A percentile compares a stretch with the other conserved stretches of the same genome.
phyloP scores from a whole-genome alignment of 805 yeast genomes.

The Blastobotrys parvus region DNA sequence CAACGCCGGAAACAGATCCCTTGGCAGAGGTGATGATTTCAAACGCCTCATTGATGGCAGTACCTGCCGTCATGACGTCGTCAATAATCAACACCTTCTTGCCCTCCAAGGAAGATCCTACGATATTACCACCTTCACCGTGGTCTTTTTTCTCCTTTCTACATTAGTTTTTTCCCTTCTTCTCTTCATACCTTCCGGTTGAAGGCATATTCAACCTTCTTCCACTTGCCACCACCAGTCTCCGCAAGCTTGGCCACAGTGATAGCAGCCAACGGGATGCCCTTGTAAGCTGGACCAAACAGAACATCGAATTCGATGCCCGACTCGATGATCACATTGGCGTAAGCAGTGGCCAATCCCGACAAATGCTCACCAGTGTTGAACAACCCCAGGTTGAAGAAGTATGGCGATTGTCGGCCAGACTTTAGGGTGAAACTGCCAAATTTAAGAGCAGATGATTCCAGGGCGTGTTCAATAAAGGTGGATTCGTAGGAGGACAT shows the following conservation, averaged over 20 bases:
- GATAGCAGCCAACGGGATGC: conserved; percentile 89
- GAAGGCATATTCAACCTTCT: conserved; percentile 76
- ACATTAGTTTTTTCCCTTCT: conserved; percentile 12
- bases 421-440: conserved; percentile 86
- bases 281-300: conserved; percentile 98
- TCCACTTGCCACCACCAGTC: conserved; percentile 68
- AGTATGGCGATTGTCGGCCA: conserved; percentile 92
- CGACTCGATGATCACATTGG: conserved; percentile 73
- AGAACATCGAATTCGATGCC: conserved; percentile 81
- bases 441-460: conserved; percentile 73
- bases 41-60: conserved; percentile 93
- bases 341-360: conserved; percentile 82
- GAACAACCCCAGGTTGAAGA: conserved; percentile 89
- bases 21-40: conserved; percentile 59
- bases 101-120: conserved; percentile 67
- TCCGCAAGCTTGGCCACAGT: conserved; percentile 90
- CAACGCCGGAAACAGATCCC: conserved; percentile 74
- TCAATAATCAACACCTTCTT: conserved; percentile 81
- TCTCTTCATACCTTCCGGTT: conserved; percentile 55
- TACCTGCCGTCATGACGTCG: conserved; percentile 98
- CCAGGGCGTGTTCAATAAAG: conserved; percentile 76
- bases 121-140: conserved; percentile 96
- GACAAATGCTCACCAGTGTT: conserved; percentile 69
- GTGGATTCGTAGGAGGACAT: conserved; percentile 35
- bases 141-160: conserved; percentile 78